Evolutionary conservation across 805 yeast species (phyloP), one percentile per base, ranked within the genome.

Genomic region (Candida ovalis): DNA sequence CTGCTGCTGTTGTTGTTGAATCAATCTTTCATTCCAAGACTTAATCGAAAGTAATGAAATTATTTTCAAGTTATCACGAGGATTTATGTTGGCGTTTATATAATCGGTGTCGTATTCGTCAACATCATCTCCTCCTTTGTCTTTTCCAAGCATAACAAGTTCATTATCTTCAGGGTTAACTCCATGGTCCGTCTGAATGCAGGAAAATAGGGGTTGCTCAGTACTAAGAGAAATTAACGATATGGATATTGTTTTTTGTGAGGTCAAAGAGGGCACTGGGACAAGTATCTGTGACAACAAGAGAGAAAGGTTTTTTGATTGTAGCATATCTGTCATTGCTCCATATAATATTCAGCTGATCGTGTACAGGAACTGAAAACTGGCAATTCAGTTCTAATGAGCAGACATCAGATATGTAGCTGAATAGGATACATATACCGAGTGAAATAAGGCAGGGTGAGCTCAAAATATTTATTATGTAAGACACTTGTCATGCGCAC

Each of bases 121-220:
- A 15, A 55, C 54, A 30, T 56, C 44, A 6, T 47, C 48, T 2
- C 45, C 50, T 4, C 33, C 47, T 5, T 24, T 23, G 22, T 42
- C 37, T 21, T 41, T 37, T 7, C 10, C 17, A 15, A 33, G 8
- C 6, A 12, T 25, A 19, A 6, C 19, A 35, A 35, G 22, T 21
- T 7, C 38, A 10, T 35, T 35, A 8, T n/a, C 38, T 5, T 35
- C 17, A 9, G 22, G 3, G 19, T 5, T n/a, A 5, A 12, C 8
- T 28, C 21, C 39, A 12, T 2, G 36, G 18, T 27, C 23, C 32
- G 51, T 17, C 43, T 55, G 58, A 28, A 57, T 51, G 42, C 66
- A 63, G 7, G 70, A 62, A 4, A 66, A 57, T 24, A 68, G 51
- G 0, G 69, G 67, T 42, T 63, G 65, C 9, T 60, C 64, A 4